Percentiles rank a stretch among this genome's conserved stretches.
phyloP scores from a whole-genome alignment of 2,329 filamentous ascomycete species.

The Trichoderma guizhouense region DNA sequence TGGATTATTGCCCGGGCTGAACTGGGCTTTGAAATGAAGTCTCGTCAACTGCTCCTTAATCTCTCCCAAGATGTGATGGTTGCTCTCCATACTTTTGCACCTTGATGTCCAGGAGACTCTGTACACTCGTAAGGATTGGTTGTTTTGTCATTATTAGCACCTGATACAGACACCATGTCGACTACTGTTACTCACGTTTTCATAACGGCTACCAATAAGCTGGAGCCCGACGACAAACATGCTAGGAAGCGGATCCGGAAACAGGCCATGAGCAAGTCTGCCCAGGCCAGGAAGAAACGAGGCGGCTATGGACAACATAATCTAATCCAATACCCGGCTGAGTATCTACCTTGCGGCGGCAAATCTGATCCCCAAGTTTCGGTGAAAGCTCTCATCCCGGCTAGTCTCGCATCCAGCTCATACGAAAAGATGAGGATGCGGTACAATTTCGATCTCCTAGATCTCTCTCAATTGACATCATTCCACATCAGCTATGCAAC shows the following conservation, averaged over 20 bases:
- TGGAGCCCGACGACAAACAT: conserved; percentile 5
- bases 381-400: background rate
- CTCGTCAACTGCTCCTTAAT: background rate
- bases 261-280: conserved; percentile 9
- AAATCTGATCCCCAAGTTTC: background rate
- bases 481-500: conserved; percentile 14
- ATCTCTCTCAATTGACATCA: conserved; percentile 5
- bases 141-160: background rate
- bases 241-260: conserved; percentile 9
- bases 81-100: background rate
- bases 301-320: conserved; percentile 12
- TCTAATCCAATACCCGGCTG: background rate
- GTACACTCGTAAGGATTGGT: background rate
- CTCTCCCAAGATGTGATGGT: background rate
- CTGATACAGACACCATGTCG: background rate
- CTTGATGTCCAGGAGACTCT: background rate
- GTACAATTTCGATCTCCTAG: conserved; percentile 14
- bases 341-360: background rate
- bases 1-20: background rate
- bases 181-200: background rate
- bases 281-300: conserved; percentile 2
- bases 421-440: conserved; percentile 10
- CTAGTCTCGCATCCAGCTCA: background rate
- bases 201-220: conserved; percentile 11
- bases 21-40: background rate